A percentile compares a stretch with the other conserved stretches of the same genome.
These are phyloP conservation scores for Erigeron canadensis DNA, from an alignment of 129 eudicot species.

Conservation along the genomic window DNA sequence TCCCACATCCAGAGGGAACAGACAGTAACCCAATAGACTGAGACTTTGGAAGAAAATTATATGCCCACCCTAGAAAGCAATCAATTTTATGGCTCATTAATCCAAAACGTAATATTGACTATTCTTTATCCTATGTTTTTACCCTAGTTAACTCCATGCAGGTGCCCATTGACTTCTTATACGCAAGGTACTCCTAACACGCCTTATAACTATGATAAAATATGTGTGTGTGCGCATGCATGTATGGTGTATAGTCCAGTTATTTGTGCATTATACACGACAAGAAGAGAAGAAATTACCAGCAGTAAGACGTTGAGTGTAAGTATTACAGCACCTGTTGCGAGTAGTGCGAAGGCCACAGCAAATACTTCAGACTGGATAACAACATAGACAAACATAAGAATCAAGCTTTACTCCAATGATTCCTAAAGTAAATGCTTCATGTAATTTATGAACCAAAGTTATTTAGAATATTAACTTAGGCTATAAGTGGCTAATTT, in stretches of 20 bases:
- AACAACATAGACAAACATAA: slow-evolving; percentile 15
- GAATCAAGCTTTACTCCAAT: slow-evolving; percentile 5
- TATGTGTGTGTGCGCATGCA: not conserved
- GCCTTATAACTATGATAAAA: not conserved
- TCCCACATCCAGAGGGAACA: slow-evolving; percentile 84
- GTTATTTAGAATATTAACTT: not conserved
- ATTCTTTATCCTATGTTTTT: not conserved
- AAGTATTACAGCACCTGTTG: slow-evolving; percentile 89
- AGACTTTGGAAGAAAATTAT: slow-evolving; percentile 96
- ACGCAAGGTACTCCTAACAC: not conserved
- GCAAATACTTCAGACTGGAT: slow-evolving; percentile 93
- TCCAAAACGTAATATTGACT: not conserved
- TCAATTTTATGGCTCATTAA: slow-evolving; percentile 1
- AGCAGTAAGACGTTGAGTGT: slow-evolving; percentile 86
- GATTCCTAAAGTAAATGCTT: not conserved
- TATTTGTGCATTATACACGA: not conserved
- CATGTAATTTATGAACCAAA: no score
- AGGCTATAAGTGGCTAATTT: not conserved
- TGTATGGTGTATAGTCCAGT: not conserved
- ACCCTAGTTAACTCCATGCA: not conserved
- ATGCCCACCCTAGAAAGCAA: slow-evolving; percentile 73
- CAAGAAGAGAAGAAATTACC: slow-evolving; percentile 39
- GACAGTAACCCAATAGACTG: slow-evolving; percentile 91
- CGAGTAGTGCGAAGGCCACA: slow-evolving; percentile 93
- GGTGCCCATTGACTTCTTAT: not conserved